Percentiles rank a stretch among this genome's conserved stretches.
These are phyloP conservation scores for Lactifluus echinatus DNA, from an alignment of 768 basidiomycete species.

Conservation along the genomic window DNA sequence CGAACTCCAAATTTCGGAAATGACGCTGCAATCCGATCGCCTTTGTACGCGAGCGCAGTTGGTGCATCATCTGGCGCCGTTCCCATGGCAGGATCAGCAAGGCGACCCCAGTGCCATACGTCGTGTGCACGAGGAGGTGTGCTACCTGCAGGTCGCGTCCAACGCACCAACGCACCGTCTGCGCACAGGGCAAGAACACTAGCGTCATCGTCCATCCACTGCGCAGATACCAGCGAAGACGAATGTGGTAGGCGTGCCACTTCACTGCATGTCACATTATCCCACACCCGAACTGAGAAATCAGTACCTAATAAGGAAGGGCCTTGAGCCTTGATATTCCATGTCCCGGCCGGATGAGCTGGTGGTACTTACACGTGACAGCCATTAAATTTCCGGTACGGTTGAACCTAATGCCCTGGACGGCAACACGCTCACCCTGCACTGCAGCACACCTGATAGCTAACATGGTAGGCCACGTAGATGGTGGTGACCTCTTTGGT, in stretches of 20 bases:
- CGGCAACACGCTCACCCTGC: conserved; percentile 39
- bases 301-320: conserved; percentile 42
- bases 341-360: no score
- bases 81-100: conserved; percentile 7
- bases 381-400: conserved; percentile 49
- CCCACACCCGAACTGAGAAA: conserved; percentile 52
- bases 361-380: conserved; percentile 45
- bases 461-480: conserved; percentile 42
- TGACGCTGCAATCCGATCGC: conserved; percentile 19
- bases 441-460: conserved; percentile 32
- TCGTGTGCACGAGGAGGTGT: conserved; percentile 12
- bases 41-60: conserved; percentile 17
- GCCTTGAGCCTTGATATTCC: no score
- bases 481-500: conserved; percentile 27
- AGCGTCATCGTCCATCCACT: conserved; percentile 40
- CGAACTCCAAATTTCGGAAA: conserved; percentile 18
- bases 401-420: conserved; percentile 43
- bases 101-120: conserved; percentile 14
- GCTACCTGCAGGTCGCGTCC: conserved; percentile 45
- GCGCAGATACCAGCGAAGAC: conserved; percentile 38
- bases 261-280: conserved; percentile 39
- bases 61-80: conserved; percentile 16
- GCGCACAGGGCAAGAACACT: conserved; percentile 29
- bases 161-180: conserved; percentile 49
- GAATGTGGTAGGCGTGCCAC: conserved; percentile 49